These are phyloP conservation scores for Termitomyces titanicus DNA, from an alignment of 768 basidiomycete species.

Conservation along the genomic window DNA sequence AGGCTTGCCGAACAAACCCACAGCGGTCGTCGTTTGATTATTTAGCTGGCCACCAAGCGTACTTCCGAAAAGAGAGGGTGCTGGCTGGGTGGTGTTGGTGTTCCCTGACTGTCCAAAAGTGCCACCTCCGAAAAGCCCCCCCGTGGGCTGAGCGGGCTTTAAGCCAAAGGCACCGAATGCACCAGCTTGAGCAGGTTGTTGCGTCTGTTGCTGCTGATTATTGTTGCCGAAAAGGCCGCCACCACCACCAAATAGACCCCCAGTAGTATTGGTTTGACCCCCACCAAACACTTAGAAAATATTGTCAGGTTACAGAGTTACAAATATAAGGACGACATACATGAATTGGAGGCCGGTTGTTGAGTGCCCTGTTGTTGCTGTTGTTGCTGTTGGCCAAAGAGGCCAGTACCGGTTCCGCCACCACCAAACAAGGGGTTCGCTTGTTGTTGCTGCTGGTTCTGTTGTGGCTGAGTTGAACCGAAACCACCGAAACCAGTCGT, in stretches of 20 bases:
- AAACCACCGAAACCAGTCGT: slow-evolving; percentile 37
- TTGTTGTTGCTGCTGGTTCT: slow-evolving; percentile 30
- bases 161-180: slow-evolving; percentile 38
- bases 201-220: slow-evolving; percentile 27
- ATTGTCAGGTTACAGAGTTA: slow-evolving; percentile 1
- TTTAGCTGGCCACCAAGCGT: slow-evolving; percentile 43
- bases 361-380: slow-evolving; percentile 21
- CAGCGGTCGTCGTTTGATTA: slow-evolving; percentile 39
- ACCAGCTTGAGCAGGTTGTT: slow-evolving; percentile 30
- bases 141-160: slow-evolving; percentile 35
- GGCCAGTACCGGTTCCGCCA: slow-evolving; percentile 14
- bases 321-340: slow-evolving; percentile 22
- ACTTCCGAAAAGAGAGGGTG: slow-evolving; percentile 46
- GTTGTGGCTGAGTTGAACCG: slow-evolving; percentile 29
- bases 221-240: slow-evolving; percentile 28
- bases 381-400: slow-evolving; percentile 38
- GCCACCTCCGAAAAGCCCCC: slow-evolving; percentile 34
- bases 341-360: slow-evolving; percentile 32
- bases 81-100: slow-evolving; percentile 22
- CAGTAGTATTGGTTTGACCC: slow-evolving; percentile 18
- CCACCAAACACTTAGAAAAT: slow-evolving; percentile 10
- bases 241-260: slow-evolving; percentile 33
- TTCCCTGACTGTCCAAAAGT: slow-evolving; percentile 30
- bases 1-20: slow-evolving; percentile 45
- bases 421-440: slow-evolving; percentile 24